Conservation (phyloP, 768 basidiomycete genomes). For the Gymnopilus junonius region DNA sequence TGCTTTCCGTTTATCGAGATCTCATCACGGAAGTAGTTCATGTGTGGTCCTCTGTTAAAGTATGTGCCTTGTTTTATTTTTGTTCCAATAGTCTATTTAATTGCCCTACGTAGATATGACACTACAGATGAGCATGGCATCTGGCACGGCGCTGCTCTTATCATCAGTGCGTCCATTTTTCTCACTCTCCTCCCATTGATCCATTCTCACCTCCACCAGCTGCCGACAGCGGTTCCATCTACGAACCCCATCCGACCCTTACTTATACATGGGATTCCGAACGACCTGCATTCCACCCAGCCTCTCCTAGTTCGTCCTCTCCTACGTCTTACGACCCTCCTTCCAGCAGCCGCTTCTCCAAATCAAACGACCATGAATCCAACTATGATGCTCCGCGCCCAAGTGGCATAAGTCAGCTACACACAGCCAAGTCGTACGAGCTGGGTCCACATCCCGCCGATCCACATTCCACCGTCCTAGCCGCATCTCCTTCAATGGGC, state of each 20-base stretch:
- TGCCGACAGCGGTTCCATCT: constrained; percentile 77
- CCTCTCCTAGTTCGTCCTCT: neutral
- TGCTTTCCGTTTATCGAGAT: neutral
- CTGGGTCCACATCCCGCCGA: constrained; percentile 78
- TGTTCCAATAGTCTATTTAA: neutral
- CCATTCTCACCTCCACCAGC: constrained; percentile 56
- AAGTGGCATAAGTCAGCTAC: constrained; percentile 8
- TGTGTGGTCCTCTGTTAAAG: constrained; percentile 87
- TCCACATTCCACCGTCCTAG: constrained; percentile 56
- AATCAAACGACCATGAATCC: constrained; percentile 5
- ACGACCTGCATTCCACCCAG: constrained; percentile 22
- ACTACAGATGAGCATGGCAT: constrained; percentile 77
- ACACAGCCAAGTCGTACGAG: constrained; percentile 48
- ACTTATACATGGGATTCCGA: constrained; percentile 79
- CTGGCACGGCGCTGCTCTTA: constrained; percentile 88
- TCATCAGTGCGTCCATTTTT: constrained; percentile 71
- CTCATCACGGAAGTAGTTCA: constrained; percentile 51
- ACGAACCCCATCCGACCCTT: constrained; percentile 73
- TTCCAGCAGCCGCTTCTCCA: constrained; percentile 3
- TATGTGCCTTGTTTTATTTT: constrained; percentile 23
- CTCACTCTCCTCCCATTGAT: neutral
- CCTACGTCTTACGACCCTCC: neutral
- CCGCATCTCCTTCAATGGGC: constrained; percentile 23
- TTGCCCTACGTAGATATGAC: constrained; percentile 63
- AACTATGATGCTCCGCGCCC: constrained; percentile 9